These are phyloP conservation scores for Astragalus membranaceus DNA, from an alignment of 306 rosid species.

Conservation along the genomic window DNA sequence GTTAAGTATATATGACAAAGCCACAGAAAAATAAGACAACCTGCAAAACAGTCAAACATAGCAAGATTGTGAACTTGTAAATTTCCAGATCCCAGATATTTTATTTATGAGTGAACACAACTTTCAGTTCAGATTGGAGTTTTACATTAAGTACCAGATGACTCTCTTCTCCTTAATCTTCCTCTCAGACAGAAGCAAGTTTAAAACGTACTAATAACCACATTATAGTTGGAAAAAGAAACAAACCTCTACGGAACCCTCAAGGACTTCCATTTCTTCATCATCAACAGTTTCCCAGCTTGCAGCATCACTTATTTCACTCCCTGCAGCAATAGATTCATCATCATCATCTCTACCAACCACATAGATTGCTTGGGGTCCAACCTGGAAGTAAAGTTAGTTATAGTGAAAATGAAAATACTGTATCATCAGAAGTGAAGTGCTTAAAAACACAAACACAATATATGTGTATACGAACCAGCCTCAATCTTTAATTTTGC, in stretches of 20 bases:
- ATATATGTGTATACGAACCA: not conserved
- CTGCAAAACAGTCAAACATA: not conserved
- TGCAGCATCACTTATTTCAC: slow-evolving; percentile 91
- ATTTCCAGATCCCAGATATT: not conserved
- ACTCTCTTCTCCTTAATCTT: slow-evolving; percentile 17
- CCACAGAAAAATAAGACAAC: not conserved
- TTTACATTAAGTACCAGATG: not conserved
- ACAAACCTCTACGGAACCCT: slow-evolving; percentile 61
- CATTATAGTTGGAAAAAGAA: slow-evolving; percentile 22
- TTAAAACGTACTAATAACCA: slow-evolving; percentile 12
- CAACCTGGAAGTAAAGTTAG: slow-evolving; percentile 58
- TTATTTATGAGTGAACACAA: not conserved
- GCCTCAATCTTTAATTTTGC: slow-evolving; percentile 6
- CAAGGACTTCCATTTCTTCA: slow-evolving; percentile 58
- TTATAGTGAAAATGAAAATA: slow-evolving; percentile 19
- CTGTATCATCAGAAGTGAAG: slow-evolving; percentile 10
- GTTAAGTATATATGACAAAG: not conserved
- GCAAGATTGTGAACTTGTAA: not conserved
- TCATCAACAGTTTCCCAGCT: slow-evolving; percentile 98
- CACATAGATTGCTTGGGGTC: slow-evolving; percentile 98
- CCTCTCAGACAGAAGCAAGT: slow-evolving; percentile 10
- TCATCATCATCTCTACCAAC: slow-evolving; percentile 98
- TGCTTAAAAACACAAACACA: not conserved
- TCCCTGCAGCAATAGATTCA: slow-evolving; percentile 81
- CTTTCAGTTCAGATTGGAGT: not conserved